phyloP scores from a whole-genome alignment of 768 basidiomycete genomes.

The Hypholoma sublateritium region DNA sequence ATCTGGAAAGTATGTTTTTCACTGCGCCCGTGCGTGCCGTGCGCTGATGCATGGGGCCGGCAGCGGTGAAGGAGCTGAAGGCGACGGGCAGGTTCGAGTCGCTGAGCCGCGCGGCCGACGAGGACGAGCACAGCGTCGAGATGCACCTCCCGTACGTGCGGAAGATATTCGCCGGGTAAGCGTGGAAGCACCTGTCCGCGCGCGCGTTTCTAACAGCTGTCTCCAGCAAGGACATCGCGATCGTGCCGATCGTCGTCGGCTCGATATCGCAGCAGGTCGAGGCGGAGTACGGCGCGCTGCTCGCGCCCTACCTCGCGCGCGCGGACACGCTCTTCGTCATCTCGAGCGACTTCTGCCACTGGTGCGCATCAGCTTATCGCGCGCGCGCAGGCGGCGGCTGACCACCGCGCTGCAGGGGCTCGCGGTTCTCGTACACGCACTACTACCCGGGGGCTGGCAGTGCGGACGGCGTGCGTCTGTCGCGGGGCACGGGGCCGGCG shows the following conservation, averaged over 20 bases:
- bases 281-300: slow-evolving; percentile 58
- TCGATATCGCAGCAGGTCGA: slow-evolving; percentile 64
- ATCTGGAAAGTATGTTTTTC: slow-evolving; percentile 64
- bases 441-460: slow-evolving; percentile 71
- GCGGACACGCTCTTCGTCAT: slow-evolving; percentile 86
- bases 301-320: slow-evolving; percentile 79
- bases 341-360: slow-evolving; percentile 98
- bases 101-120: slow-evolving; percentile 71
- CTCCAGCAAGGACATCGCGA: slow-evolving; percentile 67
- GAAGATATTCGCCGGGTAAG: slow-evolving; percentile 80
- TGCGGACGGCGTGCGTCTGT: slow-evolving; percentile 48
- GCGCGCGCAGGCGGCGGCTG: neutral
- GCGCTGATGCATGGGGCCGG: neutral
- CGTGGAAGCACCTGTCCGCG: neutral
- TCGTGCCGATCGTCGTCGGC: slow-evolving; percentile 93
- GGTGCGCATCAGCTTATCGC: slow-evolving; percentile 47
- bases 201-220: neutral
- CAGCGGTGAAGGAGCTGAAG: slow-evolving; percentile 68
- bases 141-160: slow-evolving; percentile 95
- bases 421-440: slow-evolving; percentile 82
- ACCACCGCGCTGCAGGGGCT: slow-evolving; percentile 54
- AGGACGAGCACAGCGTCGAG: slow-evolving; percentile 96
- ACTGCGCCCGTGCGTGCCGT: neutral
- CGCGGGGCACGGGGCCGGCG: slow-evolving; percentile 38
- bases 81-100: slow-evolving; percentile 67